Evolutionary conservation across 176 grass and related monocot species (phyloP), one percentile per base, ranked within the genome.

Genomic region (Bonia amplexicaulis): DNA sequence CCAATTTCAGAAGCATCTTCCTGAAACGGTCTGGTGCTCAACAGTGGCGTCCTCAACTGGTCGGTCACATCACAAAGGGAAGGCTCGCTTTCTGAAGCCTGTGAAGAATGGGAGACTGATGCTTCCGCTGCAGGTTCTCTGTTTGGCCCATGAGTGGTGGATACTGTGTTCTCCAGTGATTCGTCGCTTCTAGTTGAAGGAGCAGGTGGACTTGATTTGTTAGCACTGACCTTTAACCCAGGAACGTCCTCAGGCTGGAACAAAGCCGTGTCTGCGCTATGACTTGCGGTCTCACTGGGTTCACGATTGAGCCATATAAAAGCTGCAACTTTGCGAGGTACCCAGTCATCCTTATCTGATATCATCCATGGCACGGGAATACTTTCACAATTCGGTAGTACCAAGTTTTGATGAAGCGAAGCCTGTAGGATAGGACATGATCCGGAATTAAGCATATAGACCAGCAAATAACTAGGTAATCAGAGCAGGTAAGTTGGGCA

Each of bases 371-470:
- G 91, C 15, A 98, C 77, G 58, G 82, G n/a, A 71, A 96, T 86
- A 81, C 86, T 89, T 73, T 99, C 96, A 82, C 91, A 99, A n/a
- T 96, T 99, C 5, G 96, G 96, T 29, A 96, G 86, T 29, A 99
- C 90, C 71, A 99, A 66, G 45, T 69, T 94, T 44, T 95, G 84
- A 33, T 86, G 85, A 78, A 96, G 81, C 20, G 91, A 85, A 79
- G 93, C 89, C 96, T 99, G 91, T 46, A 54, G 42, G 27, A 65
- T 31, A 71, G 69, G 33, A 20, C n/a, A 7, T 76, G 41, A 83
- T 72, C 45, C 52, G 70, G 55, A 78, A 67, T 88, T 47, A 88
- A 23, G 74, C 7, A 35, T 76, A n/a, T 6, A 75, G 33, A 45
- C 46, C 74, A 88, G 33, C 22, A 68, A 45, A 67, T 12, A 53